Conservation (phyloP, 2,329 filamentous ascomycete genomes). For the Xylaria arbuscula region DNA sequence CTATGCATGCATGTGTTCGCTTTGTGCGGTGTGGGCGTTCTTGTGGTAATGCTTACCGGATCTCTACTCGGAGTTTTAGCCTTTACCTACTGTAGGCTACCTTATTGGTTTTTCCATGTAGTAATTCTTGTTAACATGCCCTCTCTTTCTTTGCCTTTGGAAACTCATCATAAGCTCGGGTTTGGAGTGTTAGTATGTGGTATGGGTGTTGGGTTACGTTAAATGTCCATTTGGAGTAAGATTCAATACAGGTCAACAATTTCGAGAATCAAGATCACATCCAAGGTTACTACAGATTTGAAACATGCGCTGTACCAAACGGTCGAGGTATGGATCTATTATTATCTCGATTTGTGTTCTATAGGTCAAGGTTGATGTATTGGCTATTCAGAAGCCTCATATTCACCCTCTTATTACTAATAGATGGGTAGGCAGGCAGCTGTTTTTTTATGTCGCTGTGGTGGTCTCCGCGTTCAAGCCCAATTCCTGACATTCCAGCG, state of each 20-base stretch:
- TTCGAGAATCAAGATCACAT: background rate
- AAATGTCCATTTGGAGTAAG: background rate
- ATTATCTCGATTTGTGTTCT: constrained; percentile 22
- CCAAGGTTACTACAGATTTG: background rate
- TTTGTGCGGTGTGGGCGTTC: background rate
- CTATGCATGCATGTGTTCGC: background rate
- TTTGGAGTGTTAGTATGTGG: background rate
- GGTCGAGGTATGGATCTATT: constrained; percentile 23
- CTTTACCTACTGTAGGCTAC: background rate
- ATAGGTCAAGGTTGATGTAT: background rate
- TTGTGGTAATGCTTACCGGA: background rate
- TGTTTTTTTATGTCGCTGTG: constrained; percentile 11
- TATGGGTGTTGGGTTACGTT: background rate
- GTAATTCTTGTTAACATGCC: no score
- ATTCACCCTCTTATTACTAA: constrained; percentile 16
- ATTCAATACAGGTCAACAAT: background rate
- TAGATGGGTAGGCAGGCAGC: background rate
- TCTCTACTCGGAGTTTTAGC: background rate
- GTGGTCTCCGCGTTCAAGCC: background rate
- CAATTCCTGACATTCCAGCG: constrained; percentile 8
- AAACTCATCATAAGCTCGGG: background rate
- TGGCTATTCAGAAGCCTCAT: background rate
- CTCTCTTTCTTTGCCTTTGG: no score
- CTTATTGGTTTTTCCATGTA: background rate
- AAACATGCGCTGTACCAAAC: constrained; percentile 4